Conservation (phyloP, 2,329 filamentous ascomycete species). For the Cladosporium colombiae region DNA sequence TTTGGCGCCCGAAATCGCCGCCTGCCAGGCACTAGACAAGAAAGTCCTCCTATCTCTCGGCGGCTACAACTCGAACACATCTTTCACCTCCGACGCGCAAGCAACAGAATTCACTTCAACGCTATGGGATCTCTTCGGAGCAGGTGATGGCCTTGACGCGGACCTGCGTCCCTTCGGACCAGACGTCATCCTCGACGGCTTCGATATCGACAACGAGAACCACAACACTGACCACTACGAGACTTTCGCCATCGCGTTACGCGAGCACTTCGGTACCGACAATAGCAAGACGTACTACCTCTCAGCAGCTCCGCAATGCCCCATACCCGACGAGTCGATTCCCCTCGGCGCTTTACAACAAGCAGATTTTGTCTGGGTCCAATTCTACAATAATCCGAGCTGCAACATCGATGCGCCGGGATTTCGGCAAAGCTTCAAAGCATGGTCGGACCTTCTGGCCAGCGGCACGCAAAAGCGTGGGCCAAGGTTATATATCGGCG, state of each 20-base stretch:
- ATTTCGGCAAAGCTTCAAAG: constrained; percentile 32
- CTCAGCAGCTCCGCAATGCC: constrained; percentile 50
- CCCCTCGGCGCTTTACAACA: constrained; percentile 38
- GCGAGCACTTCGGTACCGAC: constrained; percentile 39
- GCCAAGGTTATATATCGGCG: constrained; percentile 38
- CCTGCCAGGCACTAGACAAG: constrained; percentile 46
- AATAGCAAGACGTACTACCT: constrained; percentile 49
- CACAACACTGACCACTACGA: constrained; percentile 36
- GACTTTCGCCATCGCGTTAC: constrained; percentile 28
- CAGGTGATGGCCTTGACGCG: constrained; percentile 26
- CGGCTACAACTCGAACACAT: constrained; percentile 37
- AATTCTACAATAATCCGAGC: constrained; percentile 52
- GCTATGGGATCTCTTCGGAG: constrained; percentile 42
- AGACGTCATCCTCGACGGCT: constrained; percentile 53
- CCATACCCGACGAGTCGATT: constrained; percentile 42
- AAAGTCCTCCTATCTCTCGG: constrained; percentile 51
- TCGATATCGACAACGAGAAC: constrained; percentile 54
- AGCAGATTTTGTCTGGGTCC: constrained; percentile 47
- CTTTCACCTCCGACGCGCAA: constrained; percentile 33
- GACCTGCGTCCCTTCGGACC: constrained; percentile 46
- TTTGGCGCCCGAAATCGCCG: constrained; percentile 44
- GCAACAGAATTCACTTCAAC: constrained; percentile 36
- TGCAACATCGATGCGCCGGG: constrained; percentile 39
- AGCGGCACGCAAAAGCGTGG: not conserved
- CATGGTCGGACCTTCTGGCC: constrained; percentile 36